Evolutionary conservation across 257 asterid genomes (phyloP).

Genomic region (Linaria vulgaris): DNA sequence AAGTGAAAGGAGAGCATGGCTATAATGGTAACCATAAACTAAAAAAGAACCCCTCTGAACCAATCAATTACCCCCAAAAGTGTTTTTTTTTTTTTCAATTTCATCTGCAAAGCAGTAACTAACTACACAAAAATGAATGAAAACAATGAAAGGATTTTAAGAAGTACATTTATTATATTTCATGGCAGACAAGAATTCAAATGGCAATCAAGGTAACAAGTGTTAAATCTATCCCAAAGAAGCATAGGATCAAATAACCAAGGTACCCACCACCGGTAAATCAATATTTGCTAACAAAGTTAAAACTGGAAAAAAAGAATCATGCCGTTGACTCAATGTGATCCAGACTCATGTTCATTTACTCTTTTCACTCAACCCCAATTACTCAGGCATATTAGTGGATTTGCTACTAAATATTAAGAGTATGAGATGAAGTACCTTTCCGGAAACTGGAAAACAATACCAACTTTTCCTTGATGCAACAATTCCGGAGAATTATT

Average conservation of each 20-base stretch:
- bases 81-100: conserved; percentile 2
- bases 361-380: no score
- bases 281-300: not conserved
- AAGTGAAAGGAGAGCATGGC: conserved; percentile 8
- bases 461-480: conserved; percentile 76
- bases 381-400: no score
- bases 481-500: conserved; percentile 51
- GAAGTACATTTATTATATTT: not conserved
- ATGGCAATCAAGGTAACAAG: not conserved
- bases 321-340: no score
- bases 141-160: conserved; percentile 10
- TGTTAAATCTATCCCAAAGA: conserved; percentile 12
- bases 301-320: no score
- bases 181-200: conserved; percentile 3
- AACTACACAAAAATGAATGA: conserved; percentile 17
- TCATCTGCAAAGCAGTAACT: conserved; percentile 14
- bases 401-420: no score
- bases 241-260: conserved; percentile 6
- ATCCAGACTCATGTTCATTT: no score
- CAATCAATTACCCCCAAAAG: conserved; percentile 14
- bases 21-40: not conserved
- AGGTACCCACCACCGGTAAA: not conserved
- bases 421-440: conserved; percentile 50
- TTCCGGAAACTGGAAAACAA: conserved; percentile 97
- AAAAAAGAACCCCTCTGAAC: not conserved